Conservation (phyloP, 768 basidiomycete species). For the Lentinula lateritia region DNA sequence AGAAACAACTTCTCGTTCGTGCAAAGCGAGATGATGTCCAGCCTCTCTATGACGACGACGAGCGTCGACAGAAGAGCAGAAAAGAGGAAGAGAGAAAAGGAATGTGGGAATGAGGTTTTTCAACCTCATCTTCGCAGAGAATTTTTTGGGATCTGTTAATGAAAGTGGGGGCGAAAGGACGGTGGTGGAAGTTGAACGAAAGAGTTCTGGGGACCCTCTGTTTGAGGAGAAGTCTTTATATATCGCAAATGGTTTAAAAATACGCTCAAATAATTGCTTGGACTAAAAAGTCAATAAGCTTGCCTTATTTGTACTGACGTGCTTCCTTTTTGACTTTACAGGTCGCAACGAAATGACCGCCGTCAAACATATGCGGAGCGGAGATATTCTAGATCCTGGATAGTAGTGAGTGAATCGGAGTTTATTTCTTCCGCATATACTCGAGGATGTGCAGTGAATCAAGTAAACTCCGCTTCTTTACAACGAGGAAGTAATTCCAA, state of each 20-base stretch:
- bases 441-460: too few species aligned
- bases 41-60: background rate
- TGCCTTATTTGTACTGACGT: background rate
- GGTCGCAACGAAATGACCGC: background rate
- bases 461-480: too few species aligned
- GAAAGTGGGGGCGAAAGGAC: background rate
- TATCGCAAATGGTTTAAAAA: background rate
- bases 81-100: slow-evolving; percentile 3
- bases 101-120: slow-evolving; percentile 2
- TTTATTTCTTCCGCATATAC: too few species aligned
- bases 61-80: background rate
- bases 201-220: background rate
- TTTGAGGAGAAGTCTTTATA: background rate
- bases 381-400: too few species aligned
- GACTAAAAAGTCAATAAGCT: background rate
- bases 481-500: too few species aligned
- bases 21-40: background rate
- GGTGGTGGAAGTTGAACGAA: background rate
- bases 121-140: background rate
- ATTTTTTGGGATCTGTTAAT: background rate
- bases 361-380: background rate
- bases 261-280: background rate
- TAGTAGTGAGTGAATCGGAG: too few species aligned
- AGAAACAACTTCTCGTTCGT: background rate
- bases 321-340: background rate